Evolutionary conservation across 495 filamentous ascomycete species (phyloP).

Genomic region (Articulospora tetracladia): DNA sequence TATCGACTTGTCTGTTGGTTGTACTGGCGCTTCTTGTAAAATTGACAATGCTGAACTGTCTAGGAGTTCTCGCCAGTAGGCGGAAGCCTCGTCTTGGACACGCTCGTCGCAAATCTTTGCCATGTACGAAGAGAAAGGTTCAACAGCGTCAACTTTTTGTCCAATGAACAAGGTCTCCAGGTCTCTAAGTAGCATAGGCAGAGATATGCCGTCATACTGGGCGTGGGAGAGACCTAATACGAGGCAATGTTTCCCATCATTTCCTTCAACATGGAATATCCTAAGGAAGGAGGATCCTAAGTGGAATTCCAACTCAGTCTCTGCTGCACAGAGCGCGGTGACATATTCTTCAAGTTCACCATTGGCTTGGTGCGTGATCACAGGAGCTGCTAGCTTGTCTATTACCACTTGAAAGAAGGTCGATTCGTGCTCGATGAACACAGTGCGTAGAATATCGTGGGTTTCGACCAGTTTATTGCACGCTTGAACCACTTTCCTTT

Average conservation of each 20-base stretch:
- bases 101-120: neutral
- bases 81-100: constrained; percentile 27
- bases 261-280: constrained; percentile 54
- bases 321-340: constrained; percentile 39
- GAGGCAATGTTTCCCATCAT: constrained; percentile 37
- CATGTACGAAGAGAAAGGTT: constrained; percentile 37
- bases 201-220: constrained; percentile 70
- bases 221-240: constrained; percentile 67
- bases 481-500: constrained; percentile 42
- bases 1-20: constrained; percentile 6
- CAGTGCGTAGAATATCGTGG: constrained; percentile 67
- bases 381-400: constrained; percentile 36
- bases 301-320: constrained; percentile 46
- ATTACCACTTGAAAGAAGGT: constrained; percentile 61
- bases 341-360: constrained; percentile 25
- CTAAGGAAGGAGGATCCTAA: constrained; percentile 63
- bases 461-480: constrained; percentile 28
- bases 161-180: constrained; percentile 50
- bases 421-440: constrained; percentile 57
- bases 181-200: constrained; percentile 56
- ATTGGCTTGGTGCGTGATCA: constrained; percentile 49
- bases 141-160: constrained; percentile 35
- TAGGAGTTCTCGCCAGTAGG: constrained; percentile 59
- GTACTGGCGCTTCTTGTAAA: constrained; percentile 4
- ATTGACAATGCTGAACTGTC: constrained; percentile 43